Evolutionary conservation across 2,329 filamentous ascomycete species (phyloP), one percentile per base, ranked within the genome.

Genomic region (Colletotrichum gloeosporioides): DNA sequence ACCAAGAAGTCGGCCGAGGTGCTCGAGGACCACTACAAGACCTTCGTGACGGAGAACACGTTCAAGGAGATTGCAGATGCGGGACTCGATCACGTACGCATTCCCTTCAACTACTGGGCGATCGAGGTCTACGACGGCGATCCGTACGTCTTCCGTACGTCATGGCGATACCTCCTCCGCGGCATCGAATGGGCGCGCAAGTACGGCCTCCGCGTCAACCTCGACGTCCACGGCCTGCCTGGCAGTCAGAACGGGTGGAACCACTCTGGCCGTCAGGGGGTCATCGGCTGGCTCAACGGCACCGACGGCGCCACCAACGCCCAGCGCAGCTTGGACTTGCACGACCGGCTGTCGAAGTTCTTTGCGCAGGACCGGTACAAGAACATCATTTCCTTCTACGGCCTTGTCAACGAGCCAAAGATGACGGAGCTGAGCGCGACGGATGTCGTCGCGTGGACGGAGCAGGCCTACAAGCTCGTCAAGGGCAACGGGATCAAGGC

Each of bases 211-310:
- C 94, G 97, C 3, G 92, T 99, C 55, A 99, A 99, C 78, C 91
- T 99, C 6, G 97, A 99, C 83, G 87, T 98, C 6, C 97, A 99
- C 85, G 96, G 91, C n/a, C 88, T 97, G 0, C 96, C 96, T 0
- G 97, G 97, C 0, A 96, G 94, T 77, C 97, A 99, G 82, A 99
- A 99, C 81, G 97, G 97, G 3, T 99, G 96, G 96, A 98, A 98
- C 81, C 97, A 99, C 84, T 98, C 95, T 79, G 97, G 97, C 0
- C 92, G 93, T 12, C 93, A 94, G 83, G 96, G 97, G 2, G 77
- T 86, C 2, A 96, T 99, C 78, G 90, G 92, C 31, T 99, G 97
- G 97, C 87, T 99, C 53, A 97, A 97, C 80, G 97, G 97, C n/a
- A 94, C 95, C 0, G 89, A 98, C 81, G 96, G 97, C 13, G 88